phyloP scores from a whole-genome alignment of 148 eudicot genomes.

The Vaccinium darrowii region DNA sequence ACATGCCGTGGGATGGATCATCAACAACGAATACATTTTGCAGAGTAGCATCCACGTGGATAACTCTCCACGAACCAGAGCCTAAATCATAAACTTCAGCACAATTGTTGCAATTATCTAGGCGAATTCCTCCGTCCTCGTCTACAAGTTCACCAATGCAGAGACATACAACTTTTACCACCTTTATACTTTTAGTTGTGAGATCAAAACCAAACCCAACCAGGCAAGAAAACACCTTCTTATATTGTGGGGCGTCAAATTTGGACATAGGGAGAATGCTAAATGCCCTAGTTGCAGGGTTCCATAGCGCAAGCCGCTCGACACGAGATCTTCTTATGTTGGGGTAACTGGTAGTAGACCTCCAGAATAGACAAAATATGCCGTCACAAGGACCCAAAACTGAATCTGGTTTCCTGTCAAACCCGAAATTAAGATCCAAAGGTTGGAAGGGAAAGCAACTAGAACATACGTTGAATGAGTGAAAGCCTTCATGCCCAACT shows the following conservation, averaged over 20 bases:
- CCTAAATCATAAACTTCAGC: neutral
- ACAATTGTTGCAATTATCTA: neutral
- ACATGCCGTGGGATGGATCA: neutral
- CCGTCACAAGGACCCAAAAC: slow-evolving; percentile 1
- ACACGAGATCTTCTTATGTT: too few relatives aligned
- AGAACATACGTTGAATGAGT: neutral
- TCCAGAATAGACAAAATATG: neutral
- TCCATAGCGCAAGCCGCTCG: neutral
- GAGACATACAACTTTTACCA: neutral
- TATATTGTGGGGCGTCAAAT: neutral
- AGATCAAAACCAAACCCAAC: slow-evolving; percentile 1
- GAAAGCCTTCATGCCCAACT: neutral
- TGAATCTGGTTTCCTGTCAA: neutral
- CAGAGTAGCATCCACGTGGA: neutral
- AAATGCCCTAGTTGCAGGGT: neutral
- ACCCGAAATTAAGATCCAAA: neutral
- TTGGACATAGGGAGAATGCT: neutral
- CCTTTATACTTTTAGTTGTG: neutral
- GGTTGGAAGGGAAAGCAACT: neutral
- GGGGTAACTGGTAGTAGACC: too few relatives aligned
- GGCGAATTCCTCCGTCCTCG: too few relatives aligned
- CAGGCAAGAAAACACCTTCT: neutral
- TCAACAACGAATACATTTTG: neutral
- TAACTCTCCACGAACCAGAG: neutral
- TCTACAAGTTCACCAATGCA: too few relatives aligned